phyloP scores from a whole-genome alignment of 345 rosid genomes.

The Citrus maxima region DNA sequence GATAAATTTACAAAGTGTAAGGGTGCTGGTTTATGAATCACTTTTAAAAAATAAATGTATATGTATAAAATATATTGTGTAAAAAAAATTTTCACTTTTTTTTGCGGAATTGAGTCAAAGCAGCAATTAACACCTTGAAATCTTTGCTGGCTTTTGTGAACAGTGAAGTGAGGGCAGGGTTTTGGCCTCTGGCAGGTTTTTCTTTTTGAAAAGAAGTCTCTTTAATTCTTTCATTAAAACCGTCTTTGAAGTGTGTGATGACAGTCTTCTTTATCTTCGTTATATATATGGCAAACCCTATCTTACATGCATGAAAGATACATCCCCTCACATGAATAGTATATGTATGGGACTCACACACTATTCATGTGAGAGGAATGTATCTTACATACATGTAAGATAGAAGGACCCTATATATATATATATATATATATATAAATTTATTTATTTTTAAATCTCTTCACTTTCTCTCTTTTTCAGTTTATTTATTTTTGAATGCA shows the following conservation, averaged over 20 bases:
- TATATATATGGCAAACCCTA: too few species aligned
- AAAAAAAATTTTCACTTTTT: too few species aligned
- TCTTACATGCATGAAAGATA: too few species aligned
- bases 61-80: too few species aligned
- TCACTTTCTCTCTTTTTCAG: background rate
- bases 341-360: too few species aligned
- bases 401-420: too few species aligned
- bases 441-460: too few species aligned
- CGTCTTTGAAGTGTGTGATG: slow-evolving; percentile 16
- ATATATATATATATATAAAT: too few species aligned
- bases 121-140: background rate
- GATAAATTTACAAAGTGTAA: background rate
- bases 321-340: too few species aligned
- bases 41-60: background rate
- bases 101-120: background rate
- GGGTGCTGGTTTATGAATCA: background rate
- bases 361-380: too few species aligned
- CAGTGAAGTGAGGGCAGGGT: background rate
- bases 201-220: slow-evolving; percentile 3
- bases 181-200: background rate
- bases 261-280: background rate
- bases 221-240: slow-evolving; percentile 6
- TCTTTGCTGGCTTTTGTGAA: background rate
- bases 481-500: background rate
- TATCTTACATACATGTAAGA: too few species aligned